Evolutionary conservation across 2,329 filamentous ascomycete species (phyloP).

Genomic region (Dactylonectria macrodidyma): DNA sequence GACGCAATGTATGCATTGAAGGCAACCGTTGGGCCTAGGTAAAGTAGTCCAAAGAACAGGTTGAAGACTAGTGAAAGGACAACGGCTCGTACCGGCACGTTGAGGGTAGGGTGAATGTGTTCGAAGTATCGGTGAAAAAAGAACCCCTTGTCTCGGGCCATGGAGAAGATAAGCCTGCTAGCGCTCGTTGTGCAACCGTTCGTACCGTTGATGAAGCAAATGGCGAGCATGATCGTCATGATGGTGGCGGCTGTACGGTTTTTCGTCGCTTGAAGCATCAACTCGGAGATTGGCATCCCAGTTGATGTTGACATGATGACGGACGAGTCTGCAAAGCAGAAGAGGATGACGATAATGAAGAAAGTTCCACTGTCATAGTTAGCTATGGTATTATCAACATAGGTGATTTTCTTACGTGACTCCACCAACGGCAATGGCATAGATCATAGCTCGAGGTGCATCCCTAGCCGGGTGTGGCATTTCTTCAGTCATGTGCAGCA

Average conservation of each 20-base stretch:
- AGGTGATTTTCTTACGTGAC: slow-evolving; percentile 52
- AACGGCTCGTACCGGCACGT: slow-evolving; percentile 35
- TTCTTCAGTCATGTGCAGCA: slow-evolving; percentile 53
- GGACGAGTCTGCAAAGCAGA: slow-evolving; percentile 56
- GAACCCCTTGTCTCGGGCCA: slow-evolving; percentile 40
- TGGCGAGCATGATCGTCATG: slow-evolving; percentile 57
- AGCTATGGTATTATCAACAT: neutral
- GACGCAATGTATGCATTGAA: slow-evolving; percentile 41
- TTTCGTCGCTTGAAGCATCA: slow-evolving; percentile 60
- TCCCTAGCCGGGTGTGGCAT: slow-evolving; percentile 58
- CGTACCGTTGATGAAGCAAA: slow-evolving; percentile 63
- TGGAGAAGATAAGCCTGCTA: slow-evolving; percentile 58
- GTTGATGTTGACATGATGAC: slow-evolving; percentile 55
- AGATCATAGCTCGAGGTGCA: slow-evolving; percentile 59
- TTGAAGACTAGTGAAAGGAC: slow-evolving; percentile 36
- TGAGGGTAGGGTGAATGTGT: slow-evolving; percentile 34
- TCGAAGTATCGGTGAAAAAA: slow-evolving; percentile 32
- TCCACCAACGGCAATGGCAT: slow-evolving; percentile 59
- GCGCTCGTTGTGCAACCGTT: slow-evolving; percentile 60
- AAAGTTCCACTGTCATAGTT: slow-evolving; percentile 46
- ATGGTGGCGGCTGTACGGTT: slow-evolving; percentile 57
- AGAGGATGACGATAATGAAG: slow-evolving; percentile 60
- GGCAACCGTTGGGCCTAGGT: slow-evolving; percentile 35
- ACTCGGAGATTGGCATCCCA: slow-evolving; percentile 61
- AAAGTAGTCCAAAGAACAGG: slow-evolving; percentile 36